Evolutionary conservation across 208 protist species (phyloP), one percentile per base, ranked within the genome.

Genomic region (Crithidia bombi): DNA sequence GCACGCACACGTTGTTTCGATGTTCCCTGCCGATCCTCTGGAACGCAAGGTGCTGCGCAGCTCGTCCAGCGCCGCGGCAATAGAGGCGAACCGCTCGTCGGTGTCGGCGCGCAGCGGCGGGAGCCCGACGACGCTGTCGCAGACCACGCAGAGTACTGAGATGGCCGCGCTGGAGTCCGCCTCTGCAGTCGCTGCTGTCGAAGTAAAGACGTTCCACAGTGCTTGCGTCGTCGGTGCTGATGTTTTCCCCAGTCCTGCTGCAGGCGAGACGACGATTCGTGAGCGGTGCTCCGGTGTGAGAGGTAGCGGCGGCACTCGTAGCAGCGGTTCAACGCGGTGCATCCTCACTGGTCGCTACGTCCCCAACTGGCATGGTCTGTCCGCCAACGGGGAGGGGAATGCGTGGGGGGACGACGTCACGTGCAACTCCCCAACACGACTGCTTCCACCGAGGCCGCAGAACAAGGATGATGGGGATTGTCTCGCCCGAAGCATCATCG

Each of bases 1-100:
- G 0, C 25, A 6, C 11, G n/a, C 30, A 6, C 21, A 25, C 43
- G 38, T 33, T 25, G 21, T 66, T 35, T 5, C 44, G 2, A 47
- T 15, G 21, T 55, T 62, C 15, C 21, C 35, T 6, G 43, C 35
- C n/a, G 75, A 82, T 33, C 77, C 71, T 36, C 77, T 82, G 51
- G 71, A 78, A 44, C 71, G 41, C 61, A 82, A 82, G 39, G 65
- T 77, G 25, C 51, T 39, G n/a, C 56, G 54, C 23, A 36, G 43
- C 17, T 32, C 23, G 1, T 71, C 68, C 12, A 65, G 28, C 52
- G 55, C 44, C 1, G 54, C 43, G 14, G 21, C 44, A 12, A 50
- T 14, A 30, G 58, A 65, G 44, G 44, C 43, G 10, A 52, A 49
- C 25, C 56, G 26, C 5, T 63, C 39, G 26, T 14, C 41, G 6